Conservation (phyloP, 2,329 filamentous ascomycete species). For the Parafenestella ontariensis region DNA sequence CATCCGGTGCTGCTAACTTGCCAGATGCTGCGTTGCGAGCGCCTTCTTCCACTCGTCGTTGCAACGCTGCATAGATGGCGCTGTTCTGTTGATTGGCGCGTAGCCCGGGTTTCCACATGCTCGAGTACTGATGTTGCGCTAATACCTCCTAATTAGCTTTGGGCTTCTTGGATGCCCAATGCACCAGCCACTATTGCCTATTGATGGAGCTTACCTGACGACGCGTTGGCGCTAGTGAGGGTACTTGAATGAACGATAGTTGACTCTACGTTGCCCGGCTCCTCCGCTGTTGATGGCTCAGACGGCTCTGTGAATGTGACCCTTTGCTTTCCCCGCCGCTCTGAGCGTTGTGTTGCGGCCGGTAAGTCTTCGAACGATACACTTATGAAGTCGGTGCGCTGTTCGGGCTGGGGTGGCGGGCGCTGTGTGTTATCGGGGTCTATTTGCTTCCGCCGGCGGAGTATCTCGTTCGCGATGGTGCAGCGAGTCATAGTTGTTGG, state of each 20-base stretch:
- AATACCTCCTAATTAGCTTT: slow-evolving; percentile 1
- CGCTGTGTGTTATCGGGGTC: slow-evolving; percentile 1
- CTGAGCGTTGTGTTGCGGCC: not conserved
- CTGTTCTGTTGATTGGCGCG: slow-evolving; percentile 2
- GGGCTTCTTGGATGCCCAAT: not conserved
- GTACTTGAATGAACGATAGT: not conserved
- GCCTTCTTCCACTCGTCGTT: slow-evolving; percentile 3
- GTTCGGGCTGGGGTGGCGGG: not conserved
- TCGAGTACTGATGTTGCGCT: slow-evolving; percentile 4
- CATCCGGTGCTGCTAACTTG: not conserved
- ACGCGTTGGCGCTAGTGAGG: not conserved
- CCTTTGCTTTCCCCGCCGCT: not conserved
- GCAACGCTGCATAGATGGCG: slow-evolving; percentile 9
- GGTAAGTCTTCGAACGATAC: not conserved
- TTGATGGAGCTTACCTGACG: slow-evolving; percentile 4
- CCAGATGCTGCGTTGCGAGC: not conserved
- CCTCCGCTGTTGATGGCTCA: not conserved
- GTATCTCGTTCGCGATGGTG: slow-evolving; percentile 17
- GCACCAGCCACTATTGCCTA: not conserved
- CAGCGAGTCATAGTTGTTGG: slow-evolving; percentile 13
- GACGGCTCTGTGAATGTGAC: not conserved
- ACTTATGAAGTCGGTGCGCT: slow-evolving; percentile 5
- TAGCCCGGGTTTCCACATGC: slow-evolving; percentile 3
- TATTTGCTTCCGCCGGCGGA: slow-evolving; percentile 14
- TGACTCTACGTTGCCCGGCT: not conserved